phyloP scores from a whole-genome alignment of 2,329 filamentous ascomycete species.

The Colletotrichum gloeosporioides region DNA sequence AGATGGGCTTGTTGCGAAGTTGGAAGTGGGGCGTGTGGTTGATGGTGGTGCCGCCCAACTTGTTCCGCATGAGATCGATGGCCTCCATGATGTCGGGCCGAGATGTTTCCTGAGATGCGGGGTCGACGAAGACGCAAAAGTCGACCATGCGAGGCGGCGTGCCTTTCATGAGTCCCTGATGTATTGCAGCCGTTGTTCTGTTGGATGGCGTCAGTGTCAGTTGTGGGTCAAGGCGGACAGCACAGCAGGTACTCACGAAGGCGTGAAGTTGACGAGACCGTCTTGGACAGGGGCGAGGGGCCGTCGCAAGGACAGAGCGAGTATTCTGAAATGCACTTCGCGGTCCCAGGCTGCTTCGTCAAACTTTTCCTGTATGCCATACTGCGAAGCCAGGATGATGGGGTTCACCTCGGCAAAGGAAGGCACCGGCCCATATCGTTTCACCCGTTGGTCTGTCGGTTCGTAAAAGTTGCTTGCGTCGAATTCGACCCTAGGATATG shows the following conservation, averaged over 20 bases:
- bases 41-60: neutral
- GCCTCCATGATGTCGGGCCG: neutral
- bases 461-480: neutral
- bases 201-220: neutral
- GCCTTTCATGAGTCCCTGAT: neutral
- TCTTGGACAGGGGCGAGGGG: neutral
- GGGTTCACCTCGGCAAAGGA: neutral
- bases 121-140: neutral
- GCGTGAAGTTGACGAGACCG: neutral
- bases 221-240: neutral
- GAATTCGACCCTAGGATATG: neutral
- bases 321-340: neutral
- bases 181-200: neutral
- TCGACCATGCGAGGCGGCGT: neutral
- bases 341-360: neutral
- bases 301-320: neutral
- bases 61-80: neutral
- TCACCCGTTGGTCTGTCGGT: neutral
- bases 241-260: neutral
- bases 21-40: constrained; percentile 24
- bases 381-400: neutral
- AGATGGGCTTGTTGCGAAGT: constrained; percentile 16
- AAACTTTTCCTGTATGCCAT: neutral
- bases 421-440: neutral
- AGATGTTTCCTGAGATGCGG: neutral